Base-by-base conservation (phyloP, 2,329 filamentous ascomycete genomes). In the Fusarium penzigii region DNA sequence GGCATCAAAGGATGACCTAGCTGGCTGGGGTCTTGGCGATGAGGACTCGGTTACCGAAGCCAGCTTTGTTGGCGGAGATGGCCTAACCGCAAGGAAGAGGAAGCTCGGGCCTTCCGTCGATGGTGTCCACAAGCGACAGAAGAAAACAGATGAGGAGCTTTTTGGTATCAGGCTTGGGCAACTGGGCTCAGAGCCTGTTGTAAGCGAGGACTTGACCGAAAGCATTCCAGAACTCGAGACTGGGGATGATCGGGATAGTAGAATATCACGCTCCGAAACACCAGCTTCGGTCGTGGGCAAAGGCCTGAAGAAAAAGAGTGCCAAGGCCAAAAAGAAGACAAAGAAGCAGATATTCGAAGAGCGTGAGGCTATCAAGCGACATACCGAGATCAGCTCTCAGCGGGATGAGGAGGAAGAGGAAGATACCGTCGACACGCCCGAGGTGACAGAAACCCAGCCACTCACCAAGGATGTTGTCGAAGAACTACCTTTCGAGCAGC, bases 271-370 rank as follows among this genome's bases (percentile, higher is more conserved):
- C 32, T 73, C 79, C 17, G 75, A 81, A 46, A 79, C 77, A 0
- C 79, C 80, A 8, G 63, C 73, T 0, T 70, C 73, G 25, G 53
- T 65, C 50, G 42, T 53, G 65, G 68, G 73, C 29, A 82, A 81
- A 60, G 65, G 71, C 1, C 82, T 83, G 68, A 84, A 82, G 70
- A 87, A 85, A 70, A 77, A 78, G 39, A 16, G 62, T 1, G 29
- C 74, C 42, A 88, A 87, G 67, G 59, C 80, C 5, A 90, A 90
- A 76, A 90, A 83, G 75, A 91, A 89, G 71, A 83, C 87, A 0
- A 92, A 92, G 78, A 92, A 90, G 69, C 86, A 92, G 65, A 69
- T 89, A 3, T 81, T 88, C 42, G 85, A 89, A 65, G 86, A 90
- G 66, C 78, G 81, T 17, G 82, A 87, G 63, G 81, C 81, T 11